Evolutionary conservation across 169 alveolate genomes (phyloP), one percentile per base, ranked within the genome.

Genomic region (Plasmodium chabaudi): DNA sequence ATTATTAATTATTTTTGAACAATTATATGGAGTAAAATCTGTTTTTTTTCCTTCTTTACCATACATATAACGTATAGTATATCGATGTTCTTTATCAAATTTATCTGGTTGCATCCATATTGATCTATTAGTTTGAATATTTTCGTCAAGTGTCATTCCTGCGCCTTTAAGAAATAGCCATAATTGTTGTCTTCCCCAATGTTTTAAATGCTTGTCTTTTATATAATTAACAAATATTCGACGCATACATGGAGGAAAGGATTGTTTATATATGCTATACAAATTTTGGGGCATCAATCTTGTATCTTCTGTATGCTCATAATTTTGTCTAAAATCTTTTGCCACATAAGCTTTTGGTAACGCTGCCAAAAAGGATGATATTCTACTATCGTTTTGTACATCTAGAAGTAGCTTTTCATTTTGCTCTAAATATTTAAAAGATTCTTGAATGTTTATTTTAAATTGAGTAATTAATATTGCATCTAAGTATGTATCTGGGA

Each of bases 41-140:
- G 95, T 92, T 72, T 98, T 94, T 71, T 96, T 95, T 15, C 99
- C 99, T 91, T 96, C 99, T 84, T 95, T 94, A 4, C 99, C 99
- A 94, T 97, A 97, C 70, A 97, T 94, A 91, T 97, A 98, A 3
- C 98, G 93, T 55, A 97, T 95, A 89, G 93, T 96, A 94, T 97
- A 97, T 64, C 96, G 96, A 87, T 96, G 97, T 87, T 96, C 98
- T 87, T 94, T 96, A 65, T 96, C 98, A 65, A 96, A 96, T 63
- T 95, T 93, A 46, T 88, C 92, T 0, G 96, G 63, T 75, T 96
- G 97, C 61, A 89, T 57, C 98, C 98, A 96, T 15, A 95, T 68
- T 34, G 98, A 91, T 57, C 97, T 88, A 92, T 95, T 95, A 44
- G 95, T 69, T 23, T 90, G 93, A n/a, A 95, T 88, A 56, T 94